Evolutionary conservation across 2,329 filamentous ascomycete species (phyloP).

Genomic region (Seiridium unicorne): DNA sequence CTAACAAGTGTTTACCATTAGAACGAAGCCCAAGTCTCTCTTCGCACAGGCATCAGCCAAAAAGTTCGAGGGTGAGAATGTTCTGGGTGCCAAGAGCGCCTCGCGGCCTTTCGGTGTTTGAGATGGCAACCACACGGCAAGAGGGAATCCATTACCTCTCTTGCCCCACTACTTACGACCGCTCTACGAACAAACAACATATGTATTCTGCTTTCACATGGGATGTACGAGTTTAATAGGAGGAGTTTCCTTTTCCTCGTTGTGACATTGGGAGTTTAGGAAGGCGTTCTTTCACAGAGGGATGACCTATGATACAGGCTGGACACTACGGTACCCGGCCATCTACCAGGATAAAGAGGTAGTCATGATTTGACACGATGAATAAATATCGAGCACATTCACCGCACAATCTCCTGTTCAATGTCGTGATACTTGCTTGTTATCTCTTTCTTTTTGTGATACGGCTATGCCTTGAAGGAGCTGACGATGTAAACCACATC

Average conservation of each 20-base stretch:
- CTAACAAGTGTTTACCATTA: slow-evolving; percentile 23
- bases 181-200: slow-evolving; percentile 2
- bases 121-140: background rate
- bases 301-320: background rate
- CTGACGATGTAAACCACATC: slow-evolving; percentile 69
- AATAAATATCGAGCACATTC: background rate
- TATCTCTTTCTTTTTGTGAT: background rate
- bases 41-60: slow-evolving; percentile 66
- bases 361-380: background rate
- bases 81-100: slow-evolving; percentile 32
- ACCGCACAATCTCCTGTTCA: background rate
- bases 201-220: background rate
- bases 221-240: too few species aligned
- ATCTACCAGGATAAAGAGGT: slow-evolving; percentile 1
- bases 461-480: slow-evolving; percentile 54
- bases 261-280: background rate
- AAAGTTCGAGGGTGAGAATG: slow-evolving; percentile 51
- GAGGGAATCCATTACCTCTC: background rate
- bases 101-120: slow-evolving; percentile 1
- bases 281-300: background rate
- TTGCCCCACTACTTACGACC: background rate
- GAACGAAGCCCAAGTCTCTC: slow-evolving; percentile 66
- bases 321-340: background rate
- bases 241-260: background rate
- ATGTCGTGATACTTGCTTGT: background rate